phyloP scores from a whole-genome alignment of 352 stramenopile species.

The Globisporangium middletonii region DNA sequence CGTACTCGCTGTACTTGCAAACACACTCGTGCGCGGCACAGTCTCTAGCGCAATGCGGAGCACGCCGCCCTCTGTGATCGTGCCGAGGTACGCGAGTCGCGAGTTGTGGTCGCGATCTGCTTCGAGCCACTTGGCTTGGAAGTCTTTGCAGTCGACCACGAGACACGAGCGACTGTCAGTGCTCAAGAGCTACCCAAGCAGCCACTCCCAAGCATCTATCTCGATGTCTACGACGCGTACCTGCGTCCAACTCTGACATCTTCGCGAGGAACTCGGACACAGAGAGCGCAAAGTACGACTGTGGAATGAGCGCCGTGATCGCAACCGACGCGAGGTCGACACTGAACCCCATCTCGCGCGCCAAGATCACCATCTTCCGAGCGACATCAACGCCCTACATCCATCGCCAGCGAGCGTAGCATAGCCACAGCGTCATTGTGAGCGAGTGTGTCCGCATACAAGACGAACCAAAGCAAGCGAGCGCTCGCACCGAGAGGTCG shows the following conservation, averaged over 20 bases:
- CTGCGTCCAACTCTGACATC: slow-evolving; percentile 33
- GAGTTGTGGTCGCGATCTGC: slow-evolving; percentile 9
- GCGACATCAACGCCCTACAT: slow-evolving; percentile 61
- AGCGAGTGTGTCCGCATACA: neutral
- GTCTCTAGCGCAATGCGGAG: slow-evolving; percentile 35
- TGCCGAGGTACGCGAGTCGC: slow-evolving; percentile 54
- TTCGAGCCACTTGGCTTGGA: neutral
- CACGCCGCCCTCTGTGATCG: slow-evolving; percentile 27
- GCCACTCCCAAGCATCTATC: neutral
- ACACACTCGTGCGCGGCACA: slow-evolving; percentile 20
- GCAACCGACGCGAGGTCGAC: slow-evolving; percentile 28
- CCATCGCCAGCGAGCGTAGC: neutral
- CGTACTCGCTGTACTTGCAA: slow-evolving; percentile 26
- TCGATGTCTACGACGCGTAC: slow-evolving; percentile 2
- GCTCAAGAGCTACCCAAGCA: neutral
- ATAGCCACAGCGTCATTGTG: neutral
- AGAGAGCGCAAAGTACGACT: slow-evolving; percentile 27
- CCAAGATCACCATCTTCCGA: slow-evolving; percentile 63
- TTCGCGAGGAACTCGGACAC: slow-evolving; percentile 47
- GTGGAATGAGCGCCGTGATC: slow-evolving; percentile 41
- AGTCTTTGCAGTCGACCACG: neutral
- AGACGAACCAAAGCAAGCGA: no score
- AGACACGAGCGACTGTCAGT: no score
- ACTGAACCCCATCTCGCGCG: slow-evolving; percentile 37
- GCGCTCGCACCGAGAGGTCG: slow-evolving; percentile 31